Percentiles rank a stretch among this genome's conserved stretches.
Conservation (phyloP, 2,329 filamentous ascomycete genomes). For the Phialophora tarda region DNA sequence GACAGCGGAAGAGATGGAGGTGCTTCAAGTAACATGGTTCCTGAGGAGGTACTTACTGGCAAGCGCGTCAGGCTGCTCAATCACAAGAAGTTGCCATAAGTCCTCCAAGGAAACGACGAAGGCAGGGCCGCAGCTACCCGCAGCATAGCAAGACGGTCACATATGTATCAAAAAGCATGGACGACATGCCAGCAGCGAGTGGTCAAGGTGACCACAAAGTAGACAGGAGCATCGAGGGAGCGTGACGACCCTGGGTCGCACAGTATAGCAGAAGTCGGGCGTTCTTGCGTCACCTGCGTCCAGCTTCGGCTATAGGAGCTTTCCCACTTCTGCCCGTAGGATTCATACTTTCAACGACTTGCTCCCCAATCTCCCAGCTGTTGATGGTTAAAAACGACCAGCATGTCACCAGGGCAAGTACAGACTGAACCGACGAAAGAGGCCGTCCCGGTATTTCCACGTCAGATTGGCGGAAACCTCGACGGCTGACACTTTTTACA, state of each 20-base stretch:
- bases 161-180: not conserved
- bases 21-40: not conserved
- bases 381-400: not conserved
- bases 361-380: not conserved
- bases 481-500: not conserved
- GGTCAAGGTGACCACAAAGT: not conserved
- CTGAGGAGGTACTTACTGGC: not conserved
- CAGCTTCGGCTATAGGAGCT: not conserved
- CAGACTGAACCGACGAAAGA: not conserved
- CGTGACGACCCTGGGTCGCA: not conserved
- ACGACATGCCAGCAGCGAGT: not conserved
- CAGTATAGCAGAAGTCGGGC: not conserved
- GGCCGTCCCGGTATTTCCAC: not conserved
- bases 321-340: not conserved
- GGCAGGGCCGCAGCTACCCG: not conserved
- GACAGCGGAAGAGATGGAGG: not conserved
- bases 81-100: not conserved
- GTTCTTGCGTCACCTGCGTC: not conserved
- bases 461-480: not conserved
- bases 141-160: not conserved
- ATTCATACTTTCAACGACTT: not conserved
- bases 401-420: not conserved
- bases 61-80: not conserved
- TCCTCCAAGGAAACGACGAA: not conserved
- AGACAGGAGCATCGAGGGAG: not conserved